These are phyloP conservation scores for Blastomyces parvus DNA, from an alignment of 2,329 filamentous ascomycete species.

Conservation along the genomic window DNA sequence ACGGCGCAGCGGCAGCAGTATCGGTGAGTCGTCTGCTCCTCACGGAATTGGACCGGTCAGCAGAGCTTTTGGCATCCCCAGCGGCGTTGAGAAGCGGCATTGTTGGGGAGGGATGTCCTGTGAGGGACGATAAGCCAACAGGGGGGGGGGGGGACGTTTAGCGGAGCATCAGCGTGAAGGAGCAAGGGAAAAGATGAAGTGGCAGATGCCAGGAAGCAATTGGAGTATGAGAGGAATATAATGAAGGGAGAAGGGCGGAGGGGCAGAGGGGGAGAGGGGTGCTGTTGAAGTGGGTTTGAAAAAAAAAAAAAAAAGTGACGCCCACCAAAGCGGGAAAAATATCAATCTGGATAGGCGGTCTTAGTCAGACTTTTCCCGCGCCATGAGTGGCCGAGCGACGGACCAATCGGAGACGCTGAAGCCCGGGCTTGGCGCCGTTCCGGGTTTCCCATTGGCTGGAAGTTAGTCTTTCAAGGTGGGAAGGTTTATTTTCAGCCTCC, in stretches of 20 bases:
- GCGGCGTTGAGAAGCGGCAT: slow-evolving; percentile 23
- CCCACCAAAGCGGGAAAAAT: neutral
- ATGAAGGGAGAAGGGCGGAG: slow-evolving; percentile 7
- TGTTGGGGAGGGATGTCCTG: slow-evolving; percentile 5
- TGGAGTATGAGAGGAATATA: slow-evolving; percentile 1
- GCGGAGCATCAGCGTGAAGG: slow-evolving; percentile 12
- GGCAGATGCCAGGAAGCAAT: slow-evolving; percentile 21
- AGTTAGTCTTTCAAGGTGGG: neutral
- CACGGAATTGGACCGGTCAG: slow-evolving; percentile 18
- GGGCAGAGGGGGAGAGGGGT: neutral
- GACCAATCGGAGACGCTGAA: neutral
- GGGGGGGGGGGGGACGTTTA: slow-evolving; percentile 18
- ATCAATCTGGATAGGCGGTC: neutral
- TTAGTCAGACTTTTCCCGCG: neutral
- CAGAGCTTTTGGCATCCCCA: slow-evolving; percentile 11
- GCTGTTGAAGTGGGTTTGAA: neutral
- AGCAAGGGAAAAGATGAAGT: slow-evolving; percentile 11
- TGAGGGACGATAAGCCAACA: slow-evolving; percentile 14
- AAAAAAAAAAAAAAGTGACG: neutral
- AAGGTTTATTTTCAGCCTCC: too few relatives aligned
- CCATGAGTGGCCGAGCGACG: neutral
- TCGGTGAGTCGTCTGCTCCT: slow-evolving; percentile 17
- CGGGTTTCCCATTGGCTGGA: neutral
- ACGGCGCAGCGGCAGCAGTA: slow-evolving; percentile 22
- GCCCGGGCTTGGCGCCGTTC: neutral